Evolutionary conservation across 2,329 filamentous ascomycete species (phyloP).

Genomic region (Fusarium sacchari): DNA sequence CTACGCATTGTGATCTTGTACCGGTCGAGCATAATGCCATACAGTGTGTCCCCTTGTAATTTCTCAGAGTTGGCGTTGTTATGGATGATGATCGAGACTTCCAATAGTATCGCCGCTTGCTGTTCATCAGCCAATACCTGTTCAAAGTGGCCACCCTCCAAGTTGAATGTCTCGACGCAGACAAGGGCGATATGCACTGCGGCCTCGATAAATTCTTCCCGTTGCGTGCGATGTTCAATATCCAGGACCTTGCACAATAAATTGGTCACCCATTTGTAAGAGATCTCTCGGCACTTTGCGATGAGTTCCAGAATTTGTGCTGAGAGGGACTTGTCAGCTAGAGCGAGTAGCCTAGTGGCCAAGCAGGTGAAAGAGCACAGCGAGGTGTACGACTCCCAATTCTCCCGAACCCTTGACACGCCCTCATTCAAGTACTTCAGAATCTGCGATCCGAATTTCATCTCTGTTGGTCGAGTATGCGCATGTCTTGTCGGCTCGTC

Average conservation of each 20-base stretch:
- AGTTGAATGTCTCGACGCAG: slow-evolving; percentile 29
- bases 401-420: slow-evolving; percentile 21
- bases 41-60: neutral
- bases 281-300: neutral
- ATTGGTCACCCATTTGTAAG: slow-evolving; percentile 14
- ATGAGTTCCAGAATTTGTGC: neutral
- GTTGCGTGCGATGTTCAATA: neutral
- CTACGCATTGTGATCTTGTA: slow-evolving; percentile 20
- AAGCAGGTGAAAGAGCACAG: slow-evolving; percentile 33
- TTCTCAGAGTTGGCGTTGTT: neutral
- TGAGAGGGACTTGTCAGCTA: neutral
- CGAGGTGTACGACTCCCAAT: slow-evolving; percentile 38
- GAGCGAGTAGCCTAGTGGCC: slow-evolving; percentile 26
- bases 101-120: slow-evolving; percentile 24
- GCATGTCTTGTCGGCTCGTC: neutral
- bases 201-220: slow-evolving; percentile 7
- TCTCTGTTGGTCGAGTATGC: slow-evolving; percentile 3
- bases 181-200: slow-evolving; percentile 13
- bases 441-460: slow-evolving; percentile 10
- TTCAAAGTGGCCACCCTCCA: neutral
- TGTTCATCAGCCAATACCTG: neutral
- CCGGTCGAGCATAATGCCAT: slow-evolving; percentile 10
- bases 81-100: slow-evolving; percentile 13
- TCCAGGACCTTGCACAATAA: slow-evolving; percentile 2
- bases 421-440: neutral